phyloP scores from a whole-genome alignment of 768 basidiomycete genomes.

The Cantharellus anzutake region DNA sequence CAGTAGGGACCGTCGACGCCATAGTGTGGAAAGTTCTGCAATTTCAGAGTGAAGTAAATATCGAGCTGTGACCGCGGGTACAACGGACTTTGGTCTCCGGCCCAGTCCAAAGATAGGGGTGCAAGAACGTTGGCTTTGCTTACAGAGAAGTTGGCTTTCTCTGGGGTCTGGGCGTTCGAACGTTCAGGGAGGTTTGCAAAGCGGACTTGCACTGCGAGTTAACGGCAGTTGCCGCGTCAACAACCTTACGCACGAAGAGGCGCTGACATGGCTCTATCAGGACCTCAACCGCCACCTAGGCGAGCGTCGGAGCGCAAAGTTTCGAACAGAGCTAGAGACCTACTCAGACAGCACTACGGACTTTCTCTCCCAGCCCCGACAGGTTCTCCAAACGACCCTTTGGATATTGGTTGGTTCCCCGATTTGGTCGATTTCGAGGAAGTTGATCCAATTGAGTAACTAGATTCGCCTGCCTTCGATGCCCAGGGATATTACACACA shows the following conservation, averaged over 20 bases:
- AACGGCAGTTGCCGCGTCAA: not conserved
- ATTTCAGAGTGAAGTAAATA: too few species aligned
- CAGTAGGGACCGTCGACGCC: too few species aligned
- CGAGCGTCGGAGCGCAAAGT: not conserved
- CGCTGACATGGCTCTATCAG: not conserved
- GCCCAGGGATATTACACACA: constrained; percentile 74
- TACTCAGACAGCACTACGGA: constrained; percentile 76
- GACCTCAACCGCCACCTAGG: not conserved
- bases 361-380: constrained; percentile 50
- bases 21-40: too few species aligned
- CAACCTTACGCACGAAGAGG: not conserved
- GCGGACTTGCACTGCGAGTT: not conserved
- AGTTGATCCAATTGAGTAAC: not conserved
- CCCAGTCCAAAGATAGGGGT: too few species aligned
- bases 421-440: not conserved
- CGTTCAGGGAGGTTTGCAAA: not conserved
- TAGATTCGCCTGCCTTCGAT: constrained; percentile 70
- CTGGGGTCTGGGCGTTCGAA: not conserved
- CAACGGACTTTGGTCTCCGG: too few species aligned
- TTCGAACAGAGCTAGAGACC: constrained; percentile 38
- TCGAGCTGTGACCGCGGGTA: too few species aligned
- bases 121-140: not conserved
- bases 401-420: constrained; percentile 34
- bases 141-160: not conserved
- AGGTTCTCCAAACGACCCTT: constrained; percentile 46